Base-by-base conservation (phyloP, 2,329 filamentous ascomycete genomes). In the Rhexocercosporidium sp. region DNA sequence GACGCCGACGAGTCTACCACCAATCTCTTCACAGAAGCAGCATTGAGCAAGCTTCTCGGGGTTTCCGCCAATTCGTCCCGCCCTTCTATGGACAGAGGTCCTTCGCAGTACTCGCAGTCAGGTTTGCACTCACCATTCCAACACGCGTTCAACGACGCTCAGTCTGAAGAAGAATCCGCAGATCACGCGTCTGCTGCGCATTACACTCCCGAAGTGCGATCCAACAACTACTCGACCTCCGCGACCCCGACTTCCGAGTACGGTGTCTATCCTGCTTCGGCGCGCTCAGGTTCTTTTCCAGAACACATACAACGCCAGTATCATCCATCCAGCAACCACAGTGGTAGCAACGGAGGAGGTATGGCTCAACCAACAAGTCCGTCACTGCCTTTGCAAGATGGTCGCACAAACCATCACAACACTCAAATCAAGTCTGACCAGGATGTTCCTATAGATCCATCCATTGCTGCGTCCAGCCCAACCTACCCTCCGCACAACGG, bases 311-410 rank as follows among this genome's bases (percentile, higher is more conserved):
- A 92, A 82, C 92, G 93, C 78, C 86, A 90, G 78, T 96, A 96
- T 85, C 91, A 93, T 82, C 89, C 90, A 81, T 84, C 92, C 81
- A 88, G 87, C 83, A 90, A 87, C 81, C 88, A 89, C 80, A 86
- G 89, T 81, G 89, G 87, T 82, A 89, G 89, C 68, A 88, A 90
- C 82, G 91, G 89, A 89, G 91, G 89, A 89, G 91, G 90, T 90
- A 97, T 97, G 94, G 93, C 94, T 89, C 94, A 97, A 93, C 89
- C 93, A 91, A 93, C 93, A 91, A 97, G 94, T 97, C 92, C 93
- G 94, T 97, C 93, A 83, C 88, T 93, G 86, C 87, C 91, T 89
- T 85, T 92, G 85, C 87, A 90, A 87, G 92, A 94, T 93, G 92
- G 85, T 80, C 84, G 85, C 78, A 85, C 86, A 84, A 90, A 85